Evolutionary conservation across 2,329 filamentous ascomycete species (phyloP).

Genomic region (Gremmenia infestans): DNA sequence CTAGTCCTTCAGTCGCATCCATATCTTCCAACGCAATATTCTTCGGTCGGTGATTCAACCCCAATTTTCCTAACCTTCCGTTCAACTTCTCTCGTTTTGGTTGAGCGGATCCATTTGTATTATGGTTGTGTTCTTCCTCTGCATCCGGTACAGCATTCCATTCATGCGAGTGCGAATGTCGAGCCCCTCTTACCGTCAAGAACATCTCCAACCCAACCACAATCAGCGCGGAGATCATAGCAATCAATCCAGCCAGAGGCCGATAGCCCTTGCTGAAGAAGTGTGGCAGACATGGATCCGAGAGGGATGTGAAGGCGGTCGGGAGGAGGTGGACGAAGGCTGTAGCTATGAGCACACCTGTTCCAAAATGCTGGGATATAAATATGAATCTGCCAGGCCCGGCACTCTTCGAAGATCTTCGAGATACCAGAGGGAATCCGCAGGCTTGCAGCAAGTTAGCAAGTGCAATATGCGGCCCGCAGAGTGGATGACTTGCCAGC

Average conservation of each 20-base stretch:
- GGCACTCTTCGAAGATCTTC: conserved; percentile 26
- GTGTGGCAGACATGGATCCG: conserved; percentile 62
- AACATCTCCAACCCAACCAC: conserved; percentile 88
- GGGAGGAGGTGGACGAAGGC: conserved; percentile 71
- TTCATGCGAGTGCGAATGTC: conserved; percentile 54
- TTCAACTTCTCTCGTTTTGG: conserved; percentile 23
- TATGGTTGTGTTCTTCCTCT: conserved; percentile 42
- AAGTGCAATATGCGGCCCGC: background rate
- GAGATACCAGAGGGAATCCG: conserved; percentile 31
- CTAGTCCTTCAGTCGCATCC: conserved; percentile 49
- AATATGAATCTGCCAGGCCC: conserved; percentile 40
- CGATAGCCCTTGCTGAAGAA: conserved; percentile 78
- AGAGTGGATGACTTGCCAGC: conserved; percentile 33
- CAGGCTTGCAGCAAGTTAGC: conserved; percentile 27
- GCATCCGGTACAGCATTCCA: conserved; percentile 27
- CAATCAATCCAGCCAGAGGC: conserved; percentile 74
- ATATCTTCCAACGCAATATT: conserved; percentile 48
- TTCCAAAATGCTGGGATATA: conserved; percentile 66
- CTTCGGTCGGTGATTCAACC: conserved; percentile 38
- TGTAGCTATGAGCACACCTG: conserved; percentile 79
- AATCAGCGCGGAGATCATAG: conserved; percentile 74
- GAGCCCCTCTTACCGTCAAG: conserved; percentile 66
- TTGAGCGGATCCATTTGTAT: conserved; percentile 17
- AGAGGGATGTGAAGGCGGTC: conserved; percentile 55
- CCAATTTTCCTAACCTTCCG: conserved; percentile 25